Evolutionary conservation across 2,329 filamentous ascomycete genomes (phyloP), one percentile per base, ranked within the genome.

Genomic region (Ophiocordyceps camponoti-saundersi): DNA sequence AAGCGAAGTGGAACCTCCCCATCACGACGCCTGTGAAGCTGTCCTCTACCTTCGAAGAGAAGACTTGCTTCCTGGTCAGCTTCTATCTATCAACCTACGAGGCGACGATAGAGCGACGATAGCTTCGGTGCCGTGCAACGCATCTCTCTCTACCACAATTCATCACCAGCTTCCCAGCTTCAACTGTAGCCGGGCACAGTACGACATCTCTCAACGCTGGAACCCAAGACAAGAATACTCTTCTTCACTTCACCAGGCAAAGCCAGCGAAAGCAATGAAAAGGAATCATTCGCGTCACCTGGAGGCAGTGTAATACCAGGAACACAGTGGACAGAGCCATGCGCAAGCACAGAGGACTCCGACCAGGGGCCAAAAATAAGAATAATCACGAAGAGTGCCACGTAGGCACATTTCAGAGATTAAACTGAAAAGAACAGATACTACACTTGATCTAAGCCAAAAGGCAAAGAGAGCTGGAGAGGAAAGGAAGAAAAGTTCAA

Each of bases 401-500:
- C 69, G 13, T 84, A 76, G 79, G 72, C 71, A 72, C 73, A 75
- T 87, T 85, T 82, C 82, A 89, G 83, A 83, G 80, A 87, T 88
- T 88, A 89, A 88, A 87, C 84, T 89, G 80, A 86, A 84, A 87
- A 88, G 83, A 89, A 88, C 82, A 86, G 82, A 85, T 87, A 87
- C 82, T 87, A 86, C 81, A 87, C 81, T 85, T 87, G 82, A 87
- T 87, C 82, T 86, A 84, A 85, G 78, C 78, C 73, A 77, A 73
- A 72, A 70, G 69, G 62, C 63, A 65, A 65, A 65, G 63, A 65
- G 63, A 65, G 63, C 63, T 66, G 58, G 61, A 52, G 61, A 61
- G 51, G 55, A 62, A 61, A 56, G 55, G 49, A 56, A 61, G 51
- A 55, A 50, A 53, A 55, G 45, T 49, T 4, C 22, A 51, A 49